Conservation (phyloP, 2,329 filamentous ascomycete genomes). For the Esteya vermicola region DNA sequence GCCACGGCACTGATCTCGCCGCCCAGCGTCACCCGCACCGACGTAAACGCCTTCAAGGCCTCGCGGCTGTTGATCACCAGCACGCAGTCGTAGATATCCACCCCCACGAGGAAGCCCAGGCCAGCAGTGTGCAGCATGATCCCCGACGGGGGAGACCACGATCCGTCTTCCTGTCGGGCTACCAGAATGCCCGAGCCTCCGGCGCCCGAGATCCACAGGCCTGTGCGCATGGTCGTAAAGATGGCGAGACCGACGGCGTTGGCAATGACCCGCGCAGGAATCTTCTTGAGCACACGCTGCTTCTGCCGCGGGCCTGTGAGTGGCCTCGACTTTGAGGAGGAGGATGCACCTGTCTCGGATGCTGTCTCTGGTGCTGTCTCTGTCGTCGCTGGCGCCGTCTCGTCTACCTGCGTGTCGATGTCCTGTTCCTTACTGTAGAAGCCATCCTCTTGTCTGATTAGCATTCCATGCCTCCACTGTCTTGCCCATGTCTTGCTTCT, state of each 20-base stretch:
- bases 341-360: too few species aligned
- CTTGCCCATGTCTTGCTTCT: background rate
- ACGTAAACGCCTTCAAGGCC: constrained; percentile 64
- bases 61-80: constrained; percentile 69
- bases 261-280: constrained; percentile 44
- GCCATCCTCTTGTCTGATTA: constrained; percentile 31
- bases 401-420: too few species aligned
- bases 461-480: too few species aligned
- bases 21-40: constrained; percentile 60
- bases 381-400: constrained; percentile 12
- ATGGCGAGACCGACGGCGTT: constrained; percentile 57
- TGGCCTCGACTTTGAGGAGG: too few species aligned
- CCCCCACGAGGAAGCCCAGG: constrained; percentile 64
- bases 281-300: constrained; percentile 35
- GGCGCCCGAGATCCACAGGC: constrained; percentile 39
- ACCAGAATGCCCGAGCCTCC: constrained; percentile 46
- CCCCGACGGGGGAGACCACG: constrained; percentile 61
- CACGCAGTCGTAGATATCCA: constrained; percentile 83
- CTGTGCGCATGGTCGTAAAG: constrained; percentile 51
- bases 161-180: constrained; percentile 39
- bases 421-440: constrained; percentile 28
- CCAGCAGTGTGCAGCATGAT: constrained; percentile 71
- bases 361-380: too few species aligned
- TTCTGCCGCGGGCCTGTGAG: constrained; percentile 10
- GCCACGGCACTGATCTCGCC: constrained; percentile 66